Evolutionary conservation across 805 yeast species (phyloP), one percentile per base, ranked within the genome.

Genomic region (Scheffersomyces lignosus): DNA sequence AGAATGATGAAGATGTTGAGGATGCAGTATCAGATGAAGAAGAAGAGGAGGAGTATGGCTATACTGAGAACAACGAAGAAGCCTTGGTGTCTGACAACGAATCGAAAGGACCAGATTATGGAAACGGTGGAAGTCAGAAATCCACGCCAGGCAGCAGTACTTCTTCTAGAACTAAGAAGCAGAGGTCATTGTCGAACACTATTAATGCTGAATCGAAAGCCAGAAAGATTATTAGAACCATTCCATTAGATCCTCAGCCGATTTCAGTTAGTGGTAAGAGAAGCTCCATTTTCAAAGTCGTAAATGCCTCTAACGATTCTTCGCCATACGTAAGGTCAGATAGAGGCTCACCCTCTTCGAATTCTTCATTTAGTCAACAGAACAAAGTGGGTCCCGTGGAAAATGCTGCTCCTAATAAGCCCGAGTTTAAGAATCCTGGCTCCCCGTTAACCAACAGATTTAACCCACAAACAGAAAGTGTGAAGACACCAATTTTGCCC

Each of bases 191-290:
- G 9, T 77, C 84, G 2, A 74, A 67, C 36, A 71, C 78, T 4
- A 64, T 71, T 27, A 75, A 83, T 52, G 86, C 87, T 1, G 91
- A 82, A 52, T 73, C 78, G 17, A 77, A 81, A 31, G 93, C 91
- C 1, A 70, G 93, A 45, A 78, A 75, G 52, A 82, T 86, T 44
- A 86, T 86, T 31, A 73, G 80, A 32, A 86, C 90, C 0, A 81
- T 86, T 47, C 95, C 95, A 2, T 63, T 86, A 44, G 95, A 86
- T 56, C 95, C 95, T 0, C 82, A 77, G 36, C 95, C 95, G 4
- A 86, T 86, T 20, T 60, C 78, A 3, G 67, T 61, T 0, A 38
- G 56, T 15, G 52, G 51, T 12, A 64, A 61, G 41, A 49, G 71
- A 41, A 61, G 70, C 41, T 49, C 59, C 15, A 60, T 66, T 8